Base-by-base conservation (phyloP, 331 rosid species). In the Malus hybrid region DNA sequence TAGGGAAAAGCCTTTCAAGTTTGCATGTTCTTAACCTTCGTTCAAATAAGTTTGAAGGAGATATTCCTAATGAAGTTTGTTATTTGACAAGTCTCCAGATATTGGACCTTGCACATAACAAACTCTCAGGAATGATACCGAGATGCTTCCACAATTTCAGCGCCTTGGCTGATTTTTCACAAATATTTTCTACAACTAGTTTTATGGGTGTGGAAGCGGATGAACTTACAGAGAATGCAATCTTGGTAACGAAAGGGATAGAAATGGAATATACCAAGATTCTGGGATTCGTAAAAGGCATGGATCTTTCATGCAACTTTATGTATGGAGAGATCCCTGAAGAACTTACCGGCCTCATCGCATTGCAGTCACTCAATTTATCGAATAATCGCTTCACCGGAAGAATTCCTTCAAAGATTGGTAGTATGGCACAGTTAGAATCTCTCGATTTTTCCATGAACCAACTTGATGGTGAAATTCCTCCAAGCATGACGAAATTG, bases 231-330 rank as follows among this genome's bases (percentile, higher is more conserved):
- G 24, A 22, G 14, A 42, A 42, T 10, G 3, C 5, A 42, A 10
- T 42, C 14, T 42, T 48, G 55, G 55, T 48, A 48, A 48, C 19
- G 19, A 48, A 48, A 5, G 55, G 55, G 55, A 15, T 0, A 2
- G 19, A 48, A 48, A 0, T 48, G 19, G 55, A 48, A 5, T 48
- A 48, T 48, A 48, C 0, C 19, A 5, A 48, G 7, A 48, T 0
- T 48, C 55, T 48, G 1, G 0, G 0, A 5, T 48, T 14, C 0
- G 55, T 48, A 48, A 48, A 48, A 0, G 0, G 3, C 19, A 15
- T 48, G 19, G 87, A 86, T 10, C 63, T 86, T 5, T 89, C 84
- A 0, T 4, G 7, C 3, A 86, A 83, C 34, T 69, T 68, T 7
- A 71, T 88, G 3, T 66, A 16, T 1, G 84, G 88, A 13, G 16